These are phyloP conservation scores for Rhizopus delemar DNA, from an alignment of 371 early-diverging fungal genomes.

Conservation along the genomic window DNA sequence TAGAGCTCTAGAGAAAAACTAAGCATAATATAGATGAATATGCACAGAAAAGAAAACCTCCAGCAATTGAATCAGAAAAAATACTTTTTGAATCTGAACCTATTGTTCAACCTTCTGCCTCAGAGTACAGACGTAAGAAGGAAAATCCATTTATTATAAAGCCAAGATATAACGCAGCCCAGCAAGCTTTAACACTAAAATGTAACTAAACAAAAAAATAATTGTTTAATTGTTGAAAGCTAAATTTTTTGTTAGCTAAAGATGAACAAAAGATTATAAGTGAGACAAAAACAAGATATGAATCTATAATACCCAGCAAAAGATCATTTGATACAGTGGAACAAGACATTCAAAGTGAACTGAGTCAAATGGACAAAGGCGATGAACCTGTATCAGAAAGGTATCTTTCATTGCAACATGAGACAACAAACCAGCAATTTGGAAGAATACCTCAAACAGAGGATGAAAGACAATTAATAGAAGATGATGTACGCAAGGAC, in stretches of 20 bases:
- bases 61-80: not conserved
- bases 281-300: not conserved
- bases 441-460: no score
- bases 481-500: no score
- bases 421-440: no score
- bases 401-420: no score
- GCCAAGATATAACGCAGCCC: not conserved
- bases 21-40: not conserved
- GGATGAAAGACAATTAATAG: no score
- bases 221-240: not conserved
- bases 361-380: not conserved
- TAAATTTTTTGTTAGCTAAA: not conserved
- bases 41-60: not conserved
- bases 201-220: not conserved
- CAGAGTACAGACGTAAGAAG: not conserved
- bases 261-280: not conserved
- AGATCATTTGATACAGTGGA: not conserved
- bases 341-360: not conserved
- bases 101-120: not conserved
- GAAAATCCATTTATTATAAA: not conserved
- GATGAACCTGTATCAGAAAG: not conserved
- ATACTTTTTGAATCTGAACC: not conserved
- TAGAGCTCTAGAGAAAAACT: not conserved
- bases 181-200: not conserved
- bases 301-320: slow-evolving; percentile 1